A percentile compares a stretch with the other conserved stretches of the same genome.
phyloP scores from a whole-genome alignment of 768 basidiomycete genomes.

The Lentinus brumalis region DNA sequence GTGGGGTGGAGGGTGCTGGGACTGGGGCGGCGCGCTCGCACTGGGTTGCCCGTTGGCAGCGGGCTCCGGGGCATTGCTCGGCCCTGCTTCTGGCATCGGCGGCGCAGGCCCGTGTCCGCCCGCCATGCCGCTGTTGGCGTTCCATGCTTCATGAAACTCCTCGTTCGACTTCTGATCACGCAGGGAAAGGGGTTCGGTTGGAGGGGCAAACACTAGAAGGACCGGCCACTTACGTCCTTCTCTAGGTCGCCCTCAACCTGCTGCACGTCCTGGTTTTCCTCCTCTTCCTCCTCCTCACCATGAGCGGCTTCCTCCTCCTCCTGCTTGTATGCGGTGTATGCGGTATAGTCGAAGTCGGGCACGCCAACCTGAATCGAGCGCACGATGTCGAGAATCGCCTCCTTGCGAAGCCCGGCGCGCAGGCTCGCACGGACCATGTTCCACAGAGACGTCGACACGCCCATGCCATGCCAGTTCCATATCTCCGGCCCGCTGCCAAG shows the following conservation, averaged over 20 bases:
- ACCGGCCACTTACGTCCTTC: slow-evolving; percentile 32
- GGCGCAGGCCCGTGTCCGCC: slow-evolving; percentile 19
- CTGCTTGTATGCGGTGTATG: slow-evolving; percentile 24
- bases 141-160: slow-evolving; percentile 65
- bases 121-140: slow-evolving; percentile 51
- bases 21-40: slow-evolving; percentile 5
- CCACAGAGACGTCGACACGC: slow-evolving; percentile 72
- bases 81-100: slow-evolving; percentile 25
- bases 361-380: slow-evolving; percentile 58
- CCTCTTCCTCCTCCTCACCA: slow-evolving; percentile 35
- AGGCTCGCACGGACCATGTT: slow-evolving; percentile 68
- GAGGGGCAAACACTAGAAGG: background rate
- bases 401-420: slow-evolving; percentile 59
- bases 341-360: slow-evolving; percentile 29
- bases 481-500: slow-evolving; percentile 58
- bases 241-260: slow-evolving; percentile 26
- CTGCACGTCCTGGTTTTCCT: slow-evolving; percentile 19
- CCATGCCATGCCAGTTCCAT: slow-evolving; percentile 80
- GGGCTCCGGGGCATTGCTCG: slow-evolving; percentile 15
- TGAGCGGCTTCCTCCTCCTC: slow-evolving; percentile 40
- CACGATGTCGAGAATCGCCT: slow-evolving; percentile 61
- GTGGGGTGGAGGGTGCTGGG: slow-evolving; percentile 11
- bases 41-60: slow-evolving; percentile 11
- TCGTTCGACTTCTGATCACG: slow-evolving; percentile 37
- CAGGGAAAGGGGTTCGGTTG: slow-evolving; percentile 30